A percentile compares a stretch with the other conserved stretches of the same genome.
Conservation (phyloP, 768 basidiomycete genomes). For the Galerina sulciceps region DNA sequence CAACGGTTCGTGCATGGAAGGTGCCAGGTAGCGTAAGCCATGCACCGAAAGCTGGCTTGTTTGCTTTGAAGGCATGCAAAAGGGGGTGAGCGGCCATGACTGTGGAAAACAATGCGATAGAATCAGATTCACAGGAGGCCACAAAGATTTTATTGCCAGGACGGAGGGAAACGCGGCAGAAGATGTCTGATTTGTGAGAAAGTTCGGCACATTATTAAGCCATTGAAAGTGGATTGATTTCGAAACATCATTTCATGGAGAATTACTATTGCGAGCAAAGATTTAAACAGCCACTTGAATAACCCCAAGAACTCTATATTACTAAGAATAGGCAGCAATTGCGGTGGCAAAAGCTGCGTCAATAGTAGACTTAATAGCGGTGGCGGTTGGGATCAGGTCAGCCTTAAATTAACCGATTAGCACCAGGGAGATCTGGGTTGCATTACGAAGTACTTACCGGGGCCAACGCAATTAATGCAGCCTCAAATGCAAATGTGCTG, state of each 20-base stretch:
- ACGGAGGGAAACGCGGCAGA: not conserved
- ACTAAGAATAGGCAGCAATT: conserved; percentile 29
- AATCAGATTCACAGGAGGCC: not conserved
- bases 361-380: conserved; percentile 20
- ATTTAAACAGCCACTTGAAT: too few relatives aligned
- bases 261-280: not conserved
- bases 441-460: conserved; percentile 23
- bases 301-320: not conserved
- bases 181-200: not conserved
- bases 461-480: conserved; percentile 25
- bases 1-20: conserved; percentile 61
- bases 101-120: too few relatives aligned
- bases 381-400: conserved; percentile 22
- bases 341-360: conserved; percentile 29
- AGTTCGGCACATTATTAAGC: not conserved
- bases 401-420: conserved; percentile 10
- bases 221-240: too few relatives aligned
- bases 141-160: not conserved
- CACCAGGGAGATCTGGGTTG: not conserved
- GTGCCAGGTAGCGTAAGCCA: conserved; percentile 68
- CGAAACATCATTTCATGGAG: too few relatives aligned
- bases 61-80: conserved; percentile 52
- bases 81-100: conserved; percentile 60
- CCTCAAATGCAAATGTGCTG: conserved; percentile 20
- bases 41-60: conserved; percentile 67